phyloP scores from a whole-genome alignment of 1,284 basidiomycete species.

The Peniophora sp. region DNA sequence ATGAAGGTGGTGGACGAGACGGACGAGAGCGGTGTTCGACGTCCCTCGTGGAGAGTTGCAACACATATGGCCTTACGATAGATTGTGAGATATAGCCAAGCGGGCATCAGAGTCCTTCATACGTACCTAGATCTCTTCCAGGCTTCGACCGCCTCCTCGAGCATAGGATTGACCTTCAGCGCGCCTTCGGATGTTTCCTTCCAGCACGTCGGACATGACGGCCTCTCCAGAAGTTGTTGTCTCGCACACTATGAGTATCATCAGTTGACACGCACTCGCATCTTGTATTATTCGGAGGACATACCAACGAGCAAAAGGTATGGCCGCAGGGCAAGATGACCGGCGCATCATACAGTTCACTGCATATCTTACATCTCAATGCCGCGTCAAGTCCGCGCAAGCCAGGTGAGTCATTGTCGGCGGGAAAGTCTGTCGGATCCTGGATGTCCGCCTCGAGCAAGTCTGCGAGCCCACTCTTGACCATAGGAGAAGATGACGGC shows the following conservation, averaged over 20 bases:
- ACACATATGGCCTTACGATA: conserved; percentile 9
- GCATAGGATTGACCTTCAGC: conserved; percentile 46
- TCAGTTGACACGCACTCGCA: too few species aligned
- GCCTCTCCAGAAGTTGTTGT: conserved; percentile 42
- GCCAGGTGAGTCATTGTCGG: conserved; percentile 30
- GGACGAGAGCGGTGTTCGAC: background rate
- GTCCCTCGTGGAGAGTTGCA: conserved; percentile 8
- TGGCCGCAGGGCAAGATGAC: conserved; percentile 67
- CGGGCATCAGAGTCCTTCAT: background rate
- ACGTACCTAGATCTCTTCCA: conserved; percentile 61
- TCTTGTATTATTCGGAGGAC: conserved; percentile 16
- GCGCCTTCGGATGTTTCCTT: conserved; percentile 47
- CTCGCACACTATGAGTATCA: conserved; percentile 50
- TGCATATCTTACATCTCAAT: conserved; percentile 64
- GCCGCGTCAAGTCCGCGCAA: conserved; percentile 55
- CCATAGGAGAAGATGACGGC: conserved; percentile 6
- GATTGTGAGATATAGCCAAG: background rate
- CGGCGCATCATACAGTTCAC: conserved; percentile 62
- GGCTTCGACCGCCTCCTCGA: conserved; percentile 53
- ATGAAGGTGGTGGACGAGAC: background rate
- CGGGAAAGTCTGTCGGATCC: conserved; percentile 64
- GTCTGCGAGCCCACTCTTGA: conserved; percentile 7
- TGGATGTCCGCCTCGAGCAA: conserved; percentile 30
- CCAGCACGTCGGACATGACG: conserved; percentile 61
- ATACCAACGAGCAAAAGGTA: conserved; percentile 68